A percentile compares a stretch with the other conserved stretches of the same genome.
These are phyloP conservation scores for Skeletonema potamos DNA, from an alignment of 108 stramenopile genomes.

Conservation along the genomic window DNA sequence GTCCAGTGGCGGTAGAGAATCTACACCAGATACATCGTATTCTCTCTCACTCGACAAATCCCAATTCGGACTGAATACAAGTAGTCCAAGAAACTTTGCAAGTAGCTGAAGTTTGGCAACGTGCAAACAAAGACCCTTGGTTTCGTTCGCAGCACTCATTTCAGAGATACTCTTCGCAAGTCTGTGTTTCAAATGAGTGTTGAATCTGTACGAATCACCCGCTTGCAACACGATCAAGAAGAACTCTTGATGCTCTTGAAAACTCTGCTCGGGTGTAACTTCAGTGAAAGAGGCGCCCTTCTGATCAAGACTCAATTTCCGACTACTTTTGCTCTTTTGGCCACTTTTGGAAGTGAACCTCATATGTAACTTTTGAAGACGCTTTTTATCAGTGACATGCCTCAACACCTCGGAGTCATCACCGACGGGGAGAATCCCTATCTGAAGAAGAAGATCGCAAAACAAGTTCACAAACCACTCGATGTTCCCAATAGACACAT, in stretches of 20 bases:
- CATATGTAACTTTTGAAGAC: conserved; percentile 66
- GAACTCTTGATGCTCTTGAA: conserved; percentile 85
- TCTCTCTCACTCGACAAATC: conserved; percentile 7
- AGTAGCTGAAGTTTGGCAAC: conserved; percentile 58
- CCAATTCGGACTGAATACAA: conserved; percentile 84
- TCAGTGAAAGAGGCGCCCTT: conserved; percentile 18
- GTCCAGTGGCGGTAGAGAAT: conserved; percentile 37
- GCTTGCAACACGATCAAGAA: conserved; percentile 74
- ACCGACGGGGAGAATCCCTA: conserved; percentile 69
- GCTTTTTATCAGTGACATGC: conserved; percentile 63
- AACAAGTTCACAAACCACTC: conserved; percentile 81
- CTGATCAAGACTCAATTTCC: conserved; percentile 42
- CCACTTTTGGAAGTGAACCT: conserved; percentile 60
- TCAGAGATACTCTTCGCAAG: conserved; percentile 22
- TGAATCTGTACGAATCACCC: conserved; percentile 68
- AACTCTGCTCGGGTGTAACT: conserved; percentile 49
- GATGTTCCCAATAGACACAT: conserved; percentile 51
- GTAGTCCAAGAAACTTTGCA: conserved; percentile 73
- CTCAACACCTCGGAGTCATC: conserved; percentile 78
- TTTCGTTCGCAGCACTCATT: conserved; percentile 29
- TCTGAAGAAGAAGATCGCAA: conserved; percentile 74
- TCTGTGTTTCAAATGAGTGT: conserved; percentile 47
- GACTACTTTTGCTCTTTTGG: conserved; percentile 54
- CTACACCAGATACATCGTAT: conserved; percentile 12
- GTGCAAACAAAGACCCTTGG: conserved; percentile 41